These are phyloP conservation scores for Aspergillus viridinutans DNA, from an alignment of 2,329 filamentous ascomycete genomes.

Conservation along the genomic window DNA sequence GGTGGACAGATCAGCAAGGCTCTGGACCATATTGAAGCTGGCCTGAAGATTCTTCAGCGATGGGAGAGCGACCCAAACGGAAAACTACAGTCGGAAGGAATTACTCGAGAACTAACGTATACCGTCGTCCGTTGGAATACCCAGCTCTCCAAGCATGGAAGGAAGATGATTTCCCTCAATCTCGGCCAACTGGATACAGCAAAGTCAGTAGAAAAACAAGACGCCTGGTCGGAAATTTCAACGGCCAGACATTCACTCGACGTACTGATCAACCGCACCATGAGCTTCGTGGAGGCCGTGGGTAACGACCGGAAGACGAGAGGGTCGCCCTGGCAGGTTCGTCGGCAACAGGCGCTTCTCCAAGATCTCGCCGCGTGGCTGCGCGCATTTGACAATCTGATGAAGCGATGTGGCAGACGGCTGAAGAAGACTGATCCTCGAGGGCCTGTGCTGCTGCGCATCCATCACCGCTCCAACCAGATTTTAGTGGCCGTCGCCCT, in stretches of 20 bases:
- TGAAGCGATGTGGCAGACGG: neutral
- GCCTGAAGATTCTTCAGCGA: conserved; percentile 15
- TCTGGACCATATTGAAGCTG: conserved; percentile 18
- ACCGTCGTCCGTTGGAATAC: conserved; percentile 6
- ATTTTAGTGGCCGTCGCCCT: conserved; percentile 10
- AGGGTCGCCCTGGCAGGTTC: neutral
- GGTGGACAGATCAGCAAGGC: conserved; percentile 12
- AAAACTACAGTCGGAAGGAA: neutral
- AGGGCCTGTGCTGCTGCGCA: conserved; percentile 10
- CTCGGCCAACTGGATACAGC: neutral
- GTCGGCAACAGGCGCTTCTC: neutral
- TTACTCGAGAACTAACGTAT: neutral
- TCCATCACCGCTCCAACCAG: conserved; percentile 10
- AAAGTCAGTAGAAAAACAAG: neutral
- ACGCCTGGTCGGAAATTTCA: neutral
- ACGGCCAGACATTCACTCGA: neutral
- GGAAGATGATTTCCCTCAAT: neutral
- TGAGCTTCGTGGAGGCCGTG: neutral
- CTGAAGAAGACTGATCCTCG: conserved; percentile 7
- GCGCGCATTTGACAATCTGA: conserved; percentile 7
- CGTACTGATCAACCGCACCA: neutral
- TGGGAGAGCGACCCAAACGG: neutral
- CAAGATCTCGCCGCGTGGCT: conserved; percentile 9
- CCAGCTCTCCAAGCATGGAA: neutral
- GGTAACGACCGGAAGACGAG: conserved; percentile 2